phyloP scores from a whole-genome alignment of 768 basidiomycete genomes.

The Russula sp. region DNA sequence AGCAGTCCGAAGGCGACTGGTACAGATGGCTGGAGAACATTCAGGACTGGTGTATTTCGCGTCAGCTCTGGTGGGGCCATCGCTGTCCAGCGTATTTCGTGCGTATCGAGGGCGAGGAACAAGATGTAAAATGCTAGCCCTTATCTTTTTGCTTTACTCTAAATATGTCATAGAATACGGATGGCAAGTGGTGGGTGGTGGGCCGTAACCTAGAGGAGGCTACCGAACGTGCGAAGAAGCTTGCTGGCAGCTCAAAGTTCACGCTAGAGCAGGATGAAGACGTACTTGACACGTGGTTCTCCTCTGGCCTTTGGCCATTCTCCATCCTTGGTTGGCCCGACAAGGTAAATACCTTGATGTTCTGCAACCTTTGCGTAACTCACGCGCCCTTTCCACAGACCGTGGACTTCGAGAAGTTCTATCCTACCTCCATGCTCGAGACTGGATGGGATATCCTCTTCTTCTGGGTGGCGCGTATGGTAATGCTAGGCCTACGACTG shows the following conservation, averaged over 20 bases:
- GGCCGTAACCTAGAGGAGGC: slow-evolving; percentile 77
- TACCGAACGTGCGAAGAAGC: slow-evolving; percentile 58
- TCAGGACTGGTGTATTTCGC: slow-evolving; percentile 99
- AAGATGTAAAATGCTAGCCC: slow-evolving; percentile 43
- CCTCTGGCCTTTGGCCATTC: slow-evolving; percentile 95
- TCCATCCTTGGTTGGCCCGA: slow-evolving; percentile 98
- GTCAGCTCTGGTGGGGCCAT: slow-evolving; percentile 99
- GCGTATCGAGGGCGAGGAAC: slow-evolving; percentile 66
- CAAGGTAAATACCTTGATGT: slow-evolving; percentile 42
- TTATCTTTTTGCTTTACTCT: not conserved
- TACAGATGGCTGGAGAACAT: slow-evolving; percentile 92
- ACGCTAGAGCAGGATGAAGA: slow-evolving; percentile 90
- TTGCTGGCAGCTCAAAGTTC: slow-evolving; percentile 65
- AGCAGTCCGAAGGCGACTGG: slow-evolving; percentile 89
- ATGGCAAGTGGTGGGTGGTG: slow-evolving; percentile 87
- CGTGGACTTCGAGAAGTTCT: slow-evolving; percentile 70
- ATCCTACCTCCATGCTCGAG: slow-evolving; percentile 86
- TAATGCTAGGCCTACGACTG: slow-evolving; percentile 80
- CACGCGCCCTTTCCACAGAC: slow-evolving; percentile 44
- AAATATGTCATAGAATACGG: slow-evolving; percentile 41
- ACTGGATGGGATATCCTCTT: slow-evolving; percentile 99
- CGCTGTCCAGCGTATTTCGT: slow-evolving; percentile 93
- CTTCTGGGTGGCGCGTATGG: slow-evolving; percentile 99
- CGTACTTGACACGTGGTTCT: slow-evolving; percentile 99
- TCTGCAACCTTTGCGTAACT: not conserved